A percentile compares a stretch with the other conserved stretches of the same genome.
Conservation (phyloP, 345 rosid species). For the Populus deltoides region DNA sequence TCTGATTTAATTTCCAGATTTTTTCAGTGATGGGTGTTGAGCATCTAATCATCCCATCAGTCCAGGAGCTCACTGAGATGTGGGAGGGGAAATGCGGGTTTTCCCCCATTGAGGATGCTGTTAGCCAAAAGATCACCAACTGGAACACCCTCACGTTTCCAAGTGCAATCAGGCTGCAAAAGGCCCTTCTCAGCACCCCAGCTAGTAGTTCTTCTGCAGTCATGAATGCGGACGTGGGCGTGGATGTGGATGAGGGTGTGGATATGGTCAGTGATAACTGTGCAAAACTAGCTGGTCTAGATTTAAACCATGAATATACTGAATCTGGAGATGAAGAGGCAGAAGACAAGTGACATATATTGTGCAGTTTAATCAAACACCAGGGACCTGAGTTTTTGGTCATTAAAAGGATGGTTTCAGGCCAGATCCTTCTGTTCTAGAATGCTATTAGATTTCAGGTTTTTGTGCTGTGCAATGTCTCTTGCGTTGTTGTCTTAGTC, state of each 20-base stretch:
- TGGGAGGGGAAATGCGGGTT: constrained; percentile 23
- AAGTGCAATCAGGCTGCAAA: constrained; percentile 9
- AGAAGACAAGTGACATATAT: not conserved
- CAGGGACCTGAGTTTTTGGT: not conserved
- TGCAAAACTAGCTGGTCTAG: not conserved
- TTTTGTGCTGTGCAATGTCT: no score
- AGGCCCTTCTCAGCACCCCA: not conserved
- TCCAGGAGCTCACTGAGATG: constrained; percentile 5
- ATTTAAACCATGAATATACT: constrained; percentile 6
- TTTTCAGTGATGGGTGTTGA: constrained; percentile 9
- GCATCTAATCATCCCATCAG: constrained; percentile 31
- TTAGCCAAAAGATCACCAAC: not conserved
- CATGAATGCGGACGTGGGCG: not conserved
- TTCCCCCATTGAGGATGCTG: not conserved
- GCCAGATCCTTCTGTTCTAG: not conserved
- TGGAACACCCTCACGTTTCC: constrained; percentile 21
- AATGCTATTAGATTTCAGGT: no score
- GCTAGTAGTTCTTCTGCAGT: not conserved
- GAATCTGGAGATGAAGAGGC: not conserved
- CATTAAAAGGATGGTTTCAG: not conserved
- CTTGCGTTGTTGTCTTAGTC: not conserved
- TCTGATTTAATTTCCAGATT: constrained; percentile 19
- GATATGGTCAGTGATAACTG: not conserved
- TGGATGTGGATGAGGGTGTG: not conserved
- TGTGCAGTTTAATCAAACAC: not conserved